Evolutionary conservation across 2,329 filamentous ascomycete genomes (phyloP).

Genomic region (Alternaria postmessia): DNA sequence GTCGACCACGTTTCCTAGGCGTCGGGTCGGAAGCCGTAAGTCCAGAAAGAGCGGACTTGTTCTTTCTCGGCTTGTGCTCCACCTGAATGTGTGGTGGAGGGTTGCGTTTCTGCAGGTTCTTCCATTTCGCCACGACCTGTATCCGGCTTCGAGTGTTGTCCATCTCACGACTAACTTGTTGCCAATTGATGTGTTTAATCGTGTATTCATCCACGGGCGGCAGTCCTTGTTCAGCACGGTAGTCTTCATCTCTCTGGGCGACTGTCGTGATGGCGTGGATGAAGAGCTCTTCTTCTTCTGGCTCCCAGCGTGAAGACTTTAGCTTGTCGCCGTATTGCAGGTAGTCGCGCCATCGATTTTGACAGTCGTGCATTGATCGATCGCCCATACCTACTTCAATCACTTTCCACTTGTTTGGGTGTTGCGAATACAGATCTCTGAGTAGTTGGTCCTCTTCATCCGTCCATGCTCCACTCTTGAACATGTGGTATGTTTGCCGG

Average conservation of each 20-base stretch:
- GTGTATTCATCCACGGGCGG: constrained; percentile 51
- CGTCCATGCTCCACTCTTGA: constrained; percentile 68
- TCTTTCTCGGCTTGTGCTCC: constrained; percentile 20
- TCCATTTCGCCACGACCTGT: constrained; percentile 75
- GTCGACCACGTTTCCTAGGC: constrained; percentile 1
- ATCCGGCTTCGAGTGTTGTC: constrained; percentile 68
- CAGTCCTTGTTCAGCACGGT: constrained; percentile 25
- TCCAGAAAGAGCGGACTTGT: background rate
- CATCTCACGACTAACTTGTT: constrained; percentile 69
- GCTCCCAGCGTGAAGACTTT: constrained; percentile 65
- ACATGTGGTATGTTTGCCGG: constrained; percentile 72
- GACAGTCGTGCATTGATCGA: constrained; percentile 70
- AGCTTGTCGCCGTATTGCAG: constrained; percentile 65
- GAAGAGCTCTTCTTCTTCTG: constrained; percentile 66
- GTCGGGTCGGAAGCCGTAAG: background rate
- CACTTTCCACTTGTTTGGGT: constrained; percentile 66
- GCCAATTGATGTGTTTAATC: constrained; percentile 70
- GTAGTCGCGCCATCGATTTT: constrained; percentile 76
- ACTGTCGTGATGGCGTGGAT: constrained; percentile 63
- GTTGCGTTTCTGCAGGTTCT: constrained; percentile 33
- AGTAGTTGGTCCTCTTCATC: constrained; percentile 66
- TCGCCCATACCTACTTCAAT: constrained; percentile 69
- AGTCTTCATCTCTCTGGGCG: constrained; percentile 55
- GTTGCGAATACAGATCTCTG: constrained; percentile 54
- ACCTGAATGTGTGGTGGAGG: constrained; percentile 18